Percentiles rank a stretch among this genome's conserved stretches.
These are phyloP conservation scores for Heliamphora pulchella DNA, from an alignment of 179 eudicot species.

Conservation along the genomic window DNA sequence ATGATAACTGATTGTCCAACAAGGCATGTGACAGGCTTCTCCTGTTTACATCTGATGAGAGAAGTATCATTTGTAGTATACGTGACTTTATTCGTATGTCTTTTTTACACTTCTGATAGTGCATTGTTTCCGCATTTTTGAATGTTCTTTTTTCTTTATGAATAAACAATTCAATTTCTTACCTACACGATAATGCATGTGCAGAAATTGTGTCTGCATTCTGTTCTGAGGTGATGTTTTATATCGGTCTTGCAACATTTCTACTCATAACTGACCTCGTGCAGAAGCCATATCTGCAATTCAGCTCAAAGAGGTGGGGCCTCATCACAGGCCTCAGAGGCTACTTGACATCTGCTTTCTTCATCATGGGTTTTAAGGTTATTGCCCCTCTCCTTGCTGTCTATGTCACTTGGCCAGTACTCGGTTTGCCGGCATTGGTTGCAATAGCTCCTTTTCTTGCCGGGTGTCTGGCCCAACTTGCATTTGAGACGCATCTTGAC, in stretches of 20 bases:
- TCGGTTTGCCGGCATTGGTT: constrained; percentile 51
- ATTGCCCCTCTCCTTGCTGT: constrained; percentile 48
- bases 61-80: background rate
- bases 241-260: constrained; percentile 53
- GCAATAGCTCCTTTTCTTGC: constrained; percentile 56
- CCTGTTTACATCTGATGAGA: too few relatives aligned
- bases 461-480: constrained; percentile 58
- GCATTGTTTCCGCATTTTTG: background rate
- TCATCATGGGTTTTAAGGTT: constrained; percentile 56
- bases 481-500: constrained; percentile 41
- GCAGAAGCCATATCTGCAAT: constrained; percentile 58
- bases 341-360: constrained; percentile 50
- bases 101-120: background rate
- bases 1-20: background rate
- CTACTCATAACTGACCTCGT: constrained; percentile 48
- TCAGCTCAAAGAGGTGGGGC: constrained; percentile 73
- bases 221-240: constrained; percentile 50
- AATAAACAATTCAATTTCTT: background rate
- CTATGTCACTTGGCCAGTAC: constrained; percentile 55
- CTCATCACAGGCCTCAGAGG: constrained; percentile 80
- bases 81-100: background rate
- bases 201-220: constrained; percentile 58
- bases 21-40: background rate
- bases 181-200: constrained; percentile 15
- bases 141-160: background rate